Base-by-base conservation (phyloP, 1,284 basidiomycete species). In the Apiotrichum gracile region DNA sequence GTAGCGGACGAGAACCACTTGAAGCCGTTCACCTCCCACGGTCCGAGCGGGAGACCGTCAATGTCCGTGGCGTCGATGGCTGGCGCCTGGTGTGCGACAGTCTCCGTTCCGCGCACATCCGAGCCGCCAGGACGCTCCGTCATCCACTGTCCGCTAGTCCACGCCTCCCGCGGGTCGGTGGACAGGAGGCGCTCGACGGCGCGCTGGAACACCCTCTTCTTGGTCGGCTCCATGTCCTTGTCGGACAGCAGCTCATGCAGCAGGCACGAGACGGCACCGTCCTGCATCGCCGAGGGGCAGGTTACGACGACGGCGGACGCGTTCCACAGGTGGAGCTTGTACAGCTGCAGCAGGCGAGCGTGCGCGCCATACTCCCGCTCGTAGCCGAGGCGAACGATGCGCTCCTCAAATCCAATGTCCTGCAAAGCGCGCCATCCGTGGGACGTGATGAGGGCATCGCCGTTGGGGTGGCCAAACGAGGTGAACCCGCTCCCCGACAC, bases 1-100 rank as follows among this genome's bases (percentile, higher is more conserved):
- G 86, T 87, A 1, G 87, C 88, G 50, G 85, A 86, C 13, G 86
- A 87, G 75, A 90, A 90, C 87, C 86, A 87, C 73, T 88, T 88
- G 72, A 88, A 82, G 1, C 87, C 85, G 59, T 86, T 75, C 25
- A 88, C 76, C 4, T 16, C 22, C 44, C 49, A 59, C 1, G 57
- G 57, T 5, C 57, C 57, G 10, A 59, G 54, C 1, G 57, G 51
- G 21, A 40, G 44, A 26, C 57, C 57, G 45, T 59, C 54, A 3
- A 42, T 43, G 51, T 59, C 57, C 3, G 49, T 51, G 26, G 40
- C 54, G 17, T 12, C 22, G 16, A 13, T 25, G 29, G 6, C 37
- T 25, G 16, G 29, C 19, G 27, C 25, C 7, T 43, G 27, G 2
- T 27, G 24, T 16, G 54, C 57, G n/a, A 52, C 75, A 0, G 86